Conservation (phyloP, 805 yeast species). For the Pichia nanzhaoensis region DNA sequence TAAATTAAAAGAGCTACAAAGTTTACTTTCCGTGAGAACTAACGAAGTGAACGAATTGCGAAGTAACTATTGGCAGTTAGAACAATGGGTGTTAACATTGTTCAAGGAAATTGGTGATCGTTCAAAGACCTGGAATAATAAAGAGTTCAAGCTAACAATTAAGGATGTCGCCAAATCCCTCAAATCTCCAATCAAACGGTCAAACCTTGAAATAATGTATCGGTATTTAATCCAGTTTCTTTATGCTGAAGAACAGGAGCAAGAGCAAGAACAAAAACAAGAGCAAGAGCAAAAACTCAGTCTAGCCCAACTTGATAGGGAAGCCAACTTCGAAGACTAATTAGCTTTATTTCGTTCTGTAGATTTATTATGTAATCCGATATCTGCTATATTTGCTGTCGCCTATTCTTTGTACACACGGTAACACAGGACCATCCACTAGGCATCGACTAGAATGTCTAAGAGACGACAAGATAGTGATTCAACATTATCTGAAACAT, state of each 20-base stretch:
- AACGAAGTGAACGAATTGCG: not conserved
- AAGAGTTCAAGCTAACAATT: constrained; percentile 1
- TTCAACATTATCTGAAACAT: too few species aligned
- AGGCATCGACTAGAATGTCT: constrained; percentile 5
- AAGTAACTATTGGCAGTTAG: constrained; percentile 1
- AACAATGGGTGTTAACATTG: constrained; percentile 7
- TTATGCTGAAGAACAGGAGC: constrained; percentile 1
- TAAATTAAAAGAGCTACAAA: not conserved
- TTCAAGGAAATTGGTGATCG: constrained; percentile 8
- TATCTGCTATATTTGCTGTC: too few species aligned
- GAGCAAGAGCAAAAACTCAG: too few species aligned
- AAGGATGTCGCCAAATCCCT: constrained; percentile 1
- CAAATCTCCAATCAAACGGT: constrained; percentile 4
- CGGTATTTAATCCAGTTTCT: constrained; percentile 7
- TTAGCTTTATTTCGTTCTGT: too few species aligned
- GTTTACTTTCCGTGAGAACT: not conserved
- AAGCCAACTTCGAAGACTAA: too few species aligned
- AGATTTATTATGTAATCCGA: too few species aligned
- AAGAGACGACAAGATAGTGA: constrained; percentile 1
- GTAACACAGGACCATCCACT: too few species aligned
- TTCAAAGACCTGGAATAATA: constrained; percentile 3
- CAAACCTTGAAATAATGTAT: constrained; percentile 5
- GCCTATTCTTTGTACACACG: too few species aligned
- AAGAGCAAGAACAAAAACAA: too few species aligned
- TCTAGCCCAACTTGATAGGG: too few species aligned